Base-by-base conservation (phyloP, 2,329 filamentous ascomycete species). In the Seiridium cupressi region DNA sequence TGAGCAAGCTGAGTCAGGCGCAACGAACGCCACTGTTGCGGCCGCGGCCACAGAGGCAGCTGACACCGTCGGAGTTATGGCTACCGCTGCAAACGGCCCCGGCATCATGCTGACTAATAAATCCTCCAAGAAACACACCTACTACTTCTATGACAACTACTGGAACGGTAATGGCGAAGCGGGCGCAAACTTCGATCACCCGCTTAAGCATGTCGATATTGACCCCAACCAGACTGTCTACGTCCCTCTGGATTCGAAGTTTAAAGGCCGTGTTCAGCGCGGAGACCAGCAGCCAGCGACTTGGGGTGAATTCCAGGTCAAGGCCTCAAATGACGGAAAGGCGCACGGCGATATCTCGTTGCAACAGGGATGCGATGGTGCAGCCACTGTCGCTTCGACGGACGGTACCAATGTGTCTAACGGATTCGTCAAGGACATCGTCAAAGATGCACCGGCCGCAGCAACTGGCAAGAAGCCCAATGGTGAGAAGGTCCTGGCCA, bases 261-360 rank as follows among this genome's bases (percentile, higher is more conserved):
- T 75, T 70, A 77, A 78, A 61, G 76, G 76, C 61, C 73, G 76
- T n/a, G 74, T 77, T 10, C 75, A 77, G 65, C 71, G 74, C 42
- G 75, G 74, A 5, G 71, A 66, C 44, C 63, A 69, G 36, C 67
- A 70, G n/a, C 74, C 74, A 1, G 69, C 70, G 26, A 77, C 75
- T 1, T 77, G 74, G 74, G 73, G 70, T 31, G 75, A 76, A 61
- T 76, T 77, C 64, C 74, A 77, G 60, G 65, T 77, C 58, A 67
- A 70, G 34, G 74, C 75, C 9, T 63, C 63, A 2, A 67, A 76
- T 59, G 75, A 77, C 63, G 65, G 69, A 13, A 62, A 63, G 5
- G 73, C 74, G 1, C 75, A 77, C 60, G 75, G 75, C 32, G 74
- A 77, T 59, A 72, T 77, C 56, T 69, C 64, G 7, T 59, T 76